Percentiles rank a stretch among this genome's conserved stretches.
These are phyloP conservation scores for Hypoxylon trugodes DNA, from an alignment of 495 filamentous ascomycete species.

Conservation along the genomic window DNA sequence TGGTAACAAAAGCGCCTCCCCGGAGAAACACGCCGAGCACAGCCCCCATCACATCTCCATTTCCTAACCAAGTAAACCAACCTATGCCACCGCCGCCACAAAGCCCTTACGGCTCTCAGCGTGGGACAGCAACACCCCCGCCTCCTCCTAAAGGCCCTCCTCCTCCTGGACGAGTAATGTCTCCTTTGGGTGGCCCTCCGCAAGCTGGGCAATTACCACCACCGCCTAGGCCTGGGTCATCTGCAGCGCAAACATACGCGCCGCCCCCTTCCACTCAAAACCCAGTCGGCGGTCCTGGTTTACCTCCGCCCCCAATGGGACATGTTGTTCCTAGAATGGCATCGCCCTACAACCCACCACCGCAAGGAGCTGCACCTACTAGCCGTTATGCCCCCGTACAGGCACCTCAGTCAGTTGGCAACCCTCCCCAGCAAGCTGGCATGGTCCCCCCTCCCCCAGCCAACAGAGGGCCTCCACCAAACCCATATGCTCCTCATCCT, in stretches of 20 bases:
- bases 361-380: constrained; percentile 72
- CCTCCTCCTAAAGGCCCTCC: constrained; percentile 59
- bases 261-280: constrained; percentile 62
- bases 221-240: constrained; percentile 63
- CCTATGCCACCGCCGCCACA: constrained; percentile 64
- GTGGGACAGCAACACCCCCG: constrained; percentile 38
- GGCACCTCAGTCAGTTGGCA: constrained; percentile 60
- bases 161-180: constrained; percentile 60
- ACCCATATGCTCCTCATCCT: constrained; percentile 68
- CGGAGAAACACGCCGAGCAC: constrained; percentile 76
- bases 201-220: constrained; percentile 58
- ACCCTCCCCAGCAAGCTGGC: constrained; percentile 60
- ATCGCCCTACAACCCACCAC: constrained; percentile 90
- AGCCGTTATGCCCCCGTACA: constrained; percentile 90
- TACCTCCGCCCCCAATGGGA: constrained; percentile 56
- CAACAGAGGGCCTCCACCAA: constrained; percentile 54
- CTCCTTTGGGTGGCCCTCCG: constrained; percentile 60
- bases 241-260: constrained; percentile 76
- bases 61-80: constrained; percentile 66
- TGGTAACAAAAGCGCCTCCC: constrained; percentile 77
- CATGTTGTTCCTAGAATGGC: constrained; percentile 74
- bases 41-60: constrained; percentile 69
- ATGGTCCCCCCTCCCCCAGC: constrained; percentile 44
- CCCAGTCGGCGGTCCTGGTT: constrained; percentile 37
- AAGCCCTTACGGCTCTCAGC: constrained; percentile 37